Percentiles rank a stretch among this genome's conserved stretches.
Evolutionary conservation across 805 yeast species (phyloP).

Genomic region (Saturnispora besseyi): DNA sequence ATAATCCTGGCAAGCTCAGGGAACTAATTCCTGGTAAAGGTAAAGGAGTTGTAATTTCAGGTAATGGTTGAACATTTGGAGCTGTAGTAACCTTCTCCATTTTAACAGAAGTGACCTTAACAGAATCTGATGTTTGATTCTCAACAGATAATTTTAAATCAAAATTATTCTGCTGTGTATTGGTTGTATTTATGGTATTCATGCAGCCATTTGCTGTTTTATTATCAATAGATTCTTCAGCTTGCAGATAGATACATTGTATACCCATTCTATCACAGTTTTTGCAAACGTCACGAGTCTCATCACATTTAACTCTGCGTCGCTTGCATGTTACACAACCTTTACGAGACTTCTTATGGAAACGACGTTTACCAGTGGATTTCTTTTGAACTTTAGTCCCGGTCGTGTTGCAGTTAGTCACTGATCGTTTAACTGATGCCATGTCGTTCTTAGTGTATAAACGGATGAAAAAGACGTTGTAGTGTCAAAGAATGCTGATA

Average conservation of each 20-base stretch:
- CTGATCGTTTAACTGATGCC: background rate
- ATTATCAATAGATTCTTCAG: conserved; percentile 1
- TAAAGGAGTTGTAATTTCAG: conserved; percentile 1
- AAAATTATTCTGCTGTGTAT: background rate
- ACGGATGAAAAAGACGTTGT: background rate
- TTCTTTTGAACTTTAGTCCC: conserved; percentile 23
- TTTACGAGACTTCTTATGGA: conserved; percentile 78
- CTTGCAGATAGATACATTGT: conserved; percentile 51
- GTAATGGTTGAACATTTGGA: conserved; percentile 1
- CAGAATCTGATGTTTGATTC: background rate
- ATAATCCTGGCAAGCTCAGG: background rate
- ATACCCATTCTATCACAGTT: conserved; percentile 76
- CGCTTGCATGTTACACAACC: conserved; percentile 88
- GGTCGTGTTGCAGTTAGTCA: background rate
- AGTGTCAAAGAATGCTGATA: background rate
- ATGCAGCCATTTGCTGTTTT: background rate
- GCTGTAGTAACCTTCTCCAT: background rate
- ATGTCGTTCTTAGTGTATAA: background rate
- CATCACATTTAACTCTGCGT: conserved; percentile 91
- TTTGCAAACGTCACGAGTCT: conserved; percentile 64
- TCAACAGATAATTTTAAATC: background rate
- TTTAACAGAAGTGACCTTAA: conserved; percentile 1
- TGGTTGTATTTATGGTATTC: background rate
- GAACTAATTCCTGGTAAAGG: conserved; percentile 4
- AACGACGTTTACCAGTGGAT: conserved; percentile 70